Evolutionary conservation across 2,329 filamentous ascomycete species (phyloP), one percentile per base, ranked within the genome.

Genomic region (Talaromyces islandicus): DNA sequence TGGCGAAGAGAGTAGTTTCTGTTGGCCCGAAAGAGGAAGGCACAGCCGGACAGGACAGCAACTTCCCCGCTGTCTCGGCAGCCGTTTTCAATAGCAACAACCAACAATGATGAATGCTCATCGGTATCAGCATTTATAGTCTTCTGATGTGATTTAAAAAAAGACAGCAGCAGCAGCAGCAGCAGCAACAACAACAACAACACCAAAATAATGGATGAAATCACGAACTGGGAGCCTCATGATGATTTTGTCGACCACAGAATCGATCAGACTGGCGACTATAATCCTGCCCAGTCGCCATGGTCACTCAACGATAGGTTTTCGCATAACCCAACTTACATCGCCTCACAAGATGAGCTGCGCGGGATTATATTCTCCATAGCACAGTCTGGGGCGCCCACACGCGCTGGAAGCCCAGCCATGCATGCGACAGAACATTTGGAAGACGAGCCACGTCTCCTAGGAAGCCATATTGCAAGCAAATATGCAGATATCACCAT

Each of bases 261-360:
- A 14, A 17, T 38, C 35, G 35, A 38, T n/a, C 35, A 38, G 35
- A 35, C 32, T 35, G 32, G 32, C 2, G 32, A 35, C 32, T 12
- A 35, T 4, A 35, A 35, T 12, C 35, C 14, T 7, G n/a, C 9
- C 35, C 35, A 38, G 17, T 38, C 35, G 17, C 35, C 35, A n/a
- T 38, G 27, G 24, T 52, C 24, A 17, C 21, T 52, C 48, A 38
- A 38, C 35, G 70, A 72, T 62, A 66, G 65, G 17, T 71, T 72
- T 57, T 65, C 69, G n/a, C 70, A 71, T 56, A 66, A 80, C 55
- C 77, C 78, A 2, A 71, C 72, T 3, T 80, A 78, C 58, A 69
- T 80, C 17, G 76, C 78, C 27, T 75, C 77, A 0, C 77, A 80
- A 59, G 75, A 78, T 66, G 74, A 80, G 62, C 69, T 81, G 4